Evolutionary conservation across 1,139 yeast genomes (phyloP).

Genomic region (Lodderomyces beijingensis): DNA sequence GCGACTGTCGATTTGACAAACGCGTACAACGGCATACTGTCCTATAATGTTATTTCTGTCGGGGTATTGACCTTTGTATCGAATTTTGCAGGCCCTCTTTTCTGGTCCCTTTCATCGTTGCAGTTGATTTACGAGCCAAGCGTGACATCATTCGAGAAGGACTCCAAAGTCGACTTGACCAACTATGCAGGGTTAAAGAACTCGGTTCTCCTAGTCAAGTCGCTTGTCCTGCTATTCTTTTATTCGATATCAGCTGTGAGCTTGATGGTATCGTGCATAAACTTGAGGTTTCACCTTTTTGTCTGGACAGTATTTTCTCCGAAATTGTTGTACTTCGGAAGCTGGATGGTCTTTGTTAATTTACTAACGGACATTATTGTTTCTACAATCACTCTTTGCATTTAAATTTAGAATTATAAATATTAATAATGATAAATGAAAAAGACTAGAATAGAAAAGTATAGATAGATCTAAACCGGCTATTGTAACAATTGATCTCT

Average conservation of each 20-base stretch:
- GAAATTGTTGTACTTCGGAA: slow-evolving; percentile 71
- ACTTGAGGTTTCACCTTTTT: slow-evolving; percentile 78
- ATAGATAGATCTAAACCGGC: slow-evolving; percentile 5
- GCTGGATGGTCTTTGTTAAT: slow-evolving; percentile 65
- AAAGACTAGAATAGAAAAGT: neutral
- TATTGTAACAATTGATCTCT: slow-evolving; percentile 88
- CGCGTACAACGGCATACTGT: slow-evolving; percentile 81
- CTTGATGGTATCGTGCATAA: slow-evolving; percentile 65
- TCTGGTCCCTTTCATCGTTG: slow-evolving; percentile 65
- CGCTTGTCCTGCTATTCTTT: slow-evolving; percentile 41
- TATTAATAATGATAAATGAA: slow-evolving; percentile 2
- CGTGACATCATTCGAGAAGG: slow-evolving; percentile 10
- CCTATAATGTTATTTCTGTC: slow-evolving; percentile 67
- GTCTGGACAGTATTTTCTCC: slow-evolving; percentile 99
- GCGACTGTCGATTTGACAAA: slow-evolving; percentile 88
- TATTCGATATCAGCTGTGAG: slow-evolving; percentile 57
- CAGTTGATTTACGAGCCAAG: slow-evolving; percentile 39
- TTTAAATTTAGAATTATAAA: neutral
- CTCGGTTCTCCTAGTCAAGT: slow-evolving; percentile 31
- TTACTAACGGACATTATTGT: slow-evolving; percentile 35
- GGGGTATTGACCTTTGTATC: slow-evolving; percentile 76
- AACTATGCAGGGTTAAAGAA: slow-evolving; percentile 23
- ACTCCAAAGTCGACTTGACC: slow-evolving; percentile 12
- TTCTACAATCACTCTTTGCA: slow-evolving; percentile 8
- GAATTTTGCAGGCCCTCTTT: slow-evolving; percentile 82